Evolutionary conservation across 108 stramenopile genomes (phyloP).

Genomic region (Conticribra guillardii): DNA sequence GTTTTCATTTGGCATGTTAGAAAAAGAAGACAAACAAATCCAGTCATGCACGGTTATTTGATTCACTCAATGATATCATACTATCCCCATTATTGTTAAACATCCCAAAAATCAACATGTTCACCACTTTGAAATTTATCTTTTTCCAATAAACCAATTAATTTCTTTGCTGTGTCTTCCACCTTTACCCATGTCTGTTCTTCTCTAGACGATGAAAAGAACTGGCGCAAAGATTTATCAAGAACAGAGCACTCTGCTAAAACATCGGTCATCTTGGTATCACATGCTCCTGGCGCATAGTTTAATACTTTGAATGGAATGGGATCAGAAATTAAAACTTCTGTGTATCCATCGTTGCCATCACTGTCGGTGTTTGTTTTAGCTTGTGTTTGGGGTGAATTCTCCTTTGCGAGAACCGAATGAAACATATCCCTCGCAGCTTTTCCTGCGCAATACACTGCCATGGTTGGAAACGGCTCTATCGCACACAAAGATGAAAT

Average conservation of each 20-base stretch:
- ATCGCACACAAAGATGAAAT: conserved; percentile 78
- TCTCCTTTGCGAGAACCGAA: conserved; percentile 64
- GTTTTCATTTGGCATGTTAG: too few species aligned
- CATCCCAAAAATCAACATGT: conserved; percentile 83
- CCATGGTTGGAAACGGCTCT: conserved; percentile 71
- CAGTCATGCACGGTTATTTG: not conserved
- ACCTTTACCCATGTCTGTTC: conserved; percentile 47
- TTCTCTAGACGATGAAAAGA: conserved; percentile 38
- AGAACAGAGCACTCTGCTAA: conserved; percentile 49
- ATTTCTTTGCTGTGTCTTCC: conserved; percentile 61
- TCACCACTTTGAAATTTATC: conserved; percentile 67
- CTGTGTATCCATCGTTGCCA: too few species aligned
- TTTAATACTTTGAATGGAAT: conserved; percentile 58
- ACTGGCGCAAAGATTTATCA: conserved; percentile 50
- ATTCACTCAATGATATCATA: not conserved
- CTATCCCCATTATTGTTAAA: not conserved
- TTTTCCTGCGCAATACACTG: conserved; percentile 77
- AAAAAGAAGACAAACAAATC: too few species aligned
- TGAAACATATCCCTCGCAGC: conserved; percentile 83
- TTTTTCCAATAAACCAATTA: conserved; percentile 54
- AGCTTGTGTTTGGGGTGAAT: not conserved
- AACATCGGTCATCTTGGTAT: conserved; percentile 70
- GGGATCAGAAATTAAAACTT: not conserved
- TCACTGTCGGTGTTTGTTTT: conserved; percentile 2
- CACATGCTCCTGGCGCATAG: conserved; percentile 84